Evolutionary conservation across 768 basidiomycete genomes (phyloP), one percentile per base, ranked within the genome.

Genomic region (Termitomyces titanicus): DNA sequence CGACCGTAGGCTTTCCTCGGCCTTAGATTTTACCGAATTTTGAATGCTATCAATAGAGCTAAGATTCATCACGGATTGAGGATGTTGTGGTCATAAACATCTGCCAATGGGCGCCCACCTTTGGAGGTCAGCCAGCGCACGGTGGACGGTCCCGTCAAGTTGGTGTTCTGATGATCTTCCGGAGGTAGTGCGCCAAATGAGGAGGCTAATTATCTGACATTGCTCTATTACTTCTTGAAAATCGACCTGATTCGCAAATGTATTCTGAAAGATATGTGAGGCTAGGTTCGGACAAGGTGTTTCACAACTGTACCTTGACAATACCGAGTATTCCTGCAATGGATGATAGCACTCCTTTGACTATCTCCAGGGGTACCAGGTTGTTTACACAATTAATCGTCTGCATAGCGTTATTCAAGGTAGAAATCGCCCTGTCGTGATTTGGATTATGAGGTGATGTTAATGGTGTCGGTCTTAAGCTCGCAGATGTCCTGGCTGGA

Each of bases 221-320:
- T 55, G 56, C 39, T 57, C 60, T n/a, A 39, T 44, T 1, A 61
- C 29, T n/a, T 52, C 56, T 9, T 13, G 17, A 15, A 60, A 60
- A 27, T 60, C 56, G 17, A 29, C 48, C 17, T 51, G 48, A 22
- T 55, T 59, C 1, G 7, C 17, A 2, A 56, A 44, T 0, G 54
- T 58, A 15, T 37, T 54, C 56, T 61, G 20, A n/a, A 13, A 0
- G 20, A 35, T 1, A 50, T 10, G 8, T 27, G 4, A 48, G 10
- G 5, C 22, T 10, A 15, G 15, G 0, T 35, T 17, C 12, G 4
- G 6, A 40, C 39, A 15, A 20, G 7, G 7, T 34, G 12, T 4
- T 34, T 17, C 33, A 29, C 4, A 17, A 18, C n/a, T 40, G n/a
- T 48, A 58, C 57, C 47, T 58, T 58, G 25, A 58, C 29, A 10